Percentiles rank a stretch among this genome's conserved stretches.
Evolutionary conservation across 2,329 filamentous ascomycete species (phyloP).

Genomic region (Bipolaris bicolor): DNA sequence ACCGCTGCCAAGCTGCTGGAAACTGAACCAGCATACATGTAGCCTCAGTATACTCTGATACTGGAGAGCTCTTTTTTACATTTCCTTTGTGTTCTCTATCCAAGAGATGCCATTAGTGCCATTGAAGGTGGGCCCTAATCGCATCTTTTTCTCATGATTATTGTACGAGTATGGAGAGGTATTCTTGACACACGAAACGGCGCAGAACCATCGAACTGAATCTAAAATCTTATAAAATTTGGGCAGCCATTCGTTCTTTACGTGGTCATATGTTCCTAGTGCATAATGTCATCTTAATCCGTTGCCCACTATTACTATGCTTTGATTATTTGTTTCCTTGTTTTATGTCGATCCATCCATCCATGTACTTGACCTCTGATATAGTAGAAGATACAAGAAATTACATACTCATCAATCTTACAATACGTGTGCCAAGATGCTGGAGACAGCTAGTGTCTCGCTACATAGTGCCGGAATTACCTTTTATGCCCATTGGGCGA

Average conservation of each 20-base stretch:
- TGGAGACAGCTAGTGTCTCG: not conserved
- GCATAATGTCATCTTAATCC: constrained; percentile 44
- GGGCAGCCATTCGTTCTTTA: constrained; percentile 47
- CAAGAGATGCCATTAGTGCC: not conserved
- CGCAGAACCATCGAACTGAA: constrained; percentile 6
- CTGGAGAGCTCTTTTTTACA: not conserved
- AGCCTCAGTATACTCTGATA: not conserved
- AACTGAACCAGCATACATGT: not conserved
- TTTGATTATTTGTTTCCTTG: constrained; percentile 1
- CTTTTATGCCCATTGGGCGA: not conserved
- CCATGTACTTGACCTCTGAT: not conserved
- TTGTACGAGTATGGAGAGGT: constrained; percentile 24
- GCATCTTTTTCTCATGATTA: constrained; percentile 8
- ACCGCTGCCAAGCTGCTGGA: not conserved
- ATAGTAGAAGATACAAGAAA: not conserved
- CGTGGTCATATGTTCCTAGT: constrained; percentile 34
- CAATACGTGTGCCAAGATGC: not conserved
- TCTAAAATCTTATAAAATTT: constrained; percentile 33
- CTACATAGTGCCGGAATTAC: not conserved
- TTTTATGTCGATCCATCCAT: not conserved
- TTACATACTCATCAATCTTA: not conserved
- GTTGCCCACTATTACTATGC: constrained; percentile 43
- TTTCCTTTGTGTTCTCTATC: not conserved
- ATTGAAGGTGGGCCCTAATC: not conserved
- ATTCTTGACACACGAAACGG: constrained; percentile 13